phyloP scores from a whole-genome alignment of 164 flowering plant species.

The Umbellularia californica region DNA sequence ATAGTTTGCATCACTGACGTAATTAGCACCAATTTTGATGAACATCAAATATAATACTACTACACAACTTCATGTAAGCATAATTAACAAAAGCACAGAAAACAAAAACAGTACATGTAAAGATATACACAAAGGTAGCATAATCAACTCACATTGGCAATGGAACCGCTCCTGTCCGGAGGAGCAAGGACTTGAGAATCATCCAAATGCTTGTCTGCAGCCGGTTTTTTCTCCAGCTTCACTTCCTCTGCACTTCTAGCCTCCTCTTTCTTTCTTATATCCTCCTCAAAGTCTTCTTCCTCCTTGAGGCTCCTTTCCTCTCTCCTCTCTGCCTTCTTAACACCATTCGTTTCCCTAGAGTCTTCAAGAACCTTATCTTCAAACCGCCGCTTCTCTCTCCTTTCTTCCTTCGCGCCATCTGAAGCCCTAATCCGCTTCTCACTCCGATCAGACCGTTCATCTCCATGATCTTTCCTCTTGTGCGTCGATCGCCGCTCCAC shows the following conservation, averaged over 20 bases:
- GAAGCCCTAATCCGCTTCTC: constrained; percentile 48
- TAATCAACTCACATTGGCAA: constrained; percentile 44
- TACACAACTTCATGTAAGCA: too few species aligned
- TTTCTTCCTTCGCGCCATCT: constrained; percentile 26
- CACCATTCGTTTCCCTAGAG: constrained; percentile 18
- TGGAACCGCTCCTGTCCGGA: constrained; percentile 29
- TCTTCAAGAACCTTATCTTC: constrained; percentile 20
- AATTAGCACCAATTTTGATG: too few species aligned
- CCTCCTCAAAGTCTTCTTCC: background rate
- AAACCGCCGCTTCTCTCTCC: constrained; percentile 31
- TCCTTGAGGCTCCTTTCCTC: constrained; percentile 8
- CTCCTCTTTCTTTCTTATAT: constrained; percentile 10
- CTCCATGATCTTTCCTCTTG: constrained; percentile 67
- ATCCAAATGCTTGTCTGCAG: constrained; percentile 4
- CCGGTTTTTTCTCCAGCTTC: constrained; percentile 19
- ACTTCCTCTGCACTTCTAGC: constrained; percentile 15
- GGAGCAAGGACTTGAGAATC: constrained; percentile 2
- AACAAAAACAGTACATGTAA: background rate
- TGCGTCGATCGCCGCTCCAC: constrained; percentile 10
- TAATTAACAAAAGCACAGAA: too few species aligned
- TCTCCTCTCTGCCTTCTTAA: constrained; percentile 3
- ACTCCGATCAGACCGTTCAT: constrained; percentile 32
- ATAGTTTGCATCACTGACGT: too few species aligned
- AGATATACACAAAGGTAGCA: background rate
- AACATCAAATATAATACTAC: too few species aligned